Percentiles rank a stretch among this genome's conserved stretches.
These are phyloP conservation scores for Porcisia hertigi DNA, from an alignment of 208 protist genomes.

Conservation along the genomic window DNA sequence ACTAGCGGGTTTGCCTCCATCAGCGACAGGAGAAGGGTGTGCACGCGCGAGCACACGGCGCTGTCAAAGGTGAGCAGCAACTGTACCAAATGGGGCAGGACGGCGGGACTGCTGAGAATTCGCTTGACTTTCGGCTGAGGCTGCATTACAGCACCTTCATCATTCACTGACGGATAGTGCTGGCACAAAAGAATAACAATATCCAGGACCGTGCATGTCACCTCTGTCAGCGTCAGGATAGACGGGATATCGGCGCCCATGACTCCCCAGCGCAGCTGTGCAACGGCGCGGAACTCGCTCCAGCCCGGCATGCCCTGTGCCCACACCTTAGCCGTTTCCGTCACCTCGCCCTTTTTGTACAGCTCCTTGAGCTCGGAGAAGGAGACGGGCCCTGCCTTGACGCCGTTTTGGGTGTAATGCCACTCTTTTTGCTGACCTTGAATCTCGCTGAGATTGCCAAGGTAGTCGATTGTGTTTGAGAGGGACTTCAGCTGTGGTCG, in stretches of 20 bases:
- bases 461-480: conserved; percentile 86
- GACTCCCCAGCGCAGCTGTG: conserved; percentile 94
- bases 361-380: conserved; percentile 68
- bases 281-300: conserved; percentile 77
- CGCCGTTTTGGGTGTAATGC: conserved; percentile 65
- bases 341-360: conserved; percentile 51
- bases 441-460: conserved; percentile 44
- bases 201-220: conserved; percentile 89
- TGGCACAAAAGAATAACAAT: conserved; percentile 89
- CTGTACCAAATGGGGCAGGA: conserved; percentile 95
- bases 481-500: conserved; percentile 72
- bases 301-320: conserved; percentile 95
- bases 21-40: conserved; percentile 80
- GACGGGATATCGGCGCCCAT: conserved; percentile 51
- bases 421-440: conserved; percentile 90
- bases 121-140: conserved; percentile 93
- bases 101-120: conserved; percentile 66
- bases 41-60: conserved; percentile 74
- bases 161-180: conserved; percentile 87
- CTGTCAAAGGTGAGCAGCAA: conserved; percentile 94
- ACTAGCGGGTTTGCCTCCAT: conserved; percentile 91
- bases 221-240: conserved; percentile 87
- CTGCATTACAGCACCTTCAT: conserved; percentile 87
- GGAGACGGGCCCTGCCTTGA: conserved; percentile 61
- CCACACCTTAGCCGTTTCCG: conserved; percentile 88